These are phyloP conservation scores for Paraconiothyrium brasiliense DNA, from an alignment of 2,329 filamentous ascomycete species.

Conservation along the genomic window DNA sequence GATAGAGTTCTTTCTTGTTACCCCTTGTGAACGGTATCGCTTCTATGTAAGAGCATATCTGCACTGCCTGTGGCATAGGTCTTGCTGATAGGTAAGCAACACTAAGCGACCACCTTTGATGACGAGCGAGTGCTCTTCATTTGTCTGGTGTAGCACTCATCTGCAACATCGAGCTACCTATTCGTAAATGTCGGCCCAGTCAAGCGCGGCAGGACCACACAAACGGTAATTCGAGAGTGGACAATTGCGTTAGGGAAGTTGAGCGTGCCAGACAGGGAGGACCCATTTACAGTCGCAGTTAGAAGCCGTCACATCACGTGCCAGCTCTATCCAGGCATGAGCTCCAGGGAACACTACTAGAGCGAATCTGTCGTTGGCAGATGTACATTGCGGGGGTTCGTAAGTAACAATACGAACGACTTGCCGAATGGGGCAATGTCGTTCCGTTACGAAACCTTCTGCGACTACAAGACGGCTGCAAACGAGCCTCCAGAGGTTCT, in stretches of 20 bases:
- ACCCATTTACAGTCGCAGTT: background rate
- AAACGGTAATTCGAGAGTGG: background rate
- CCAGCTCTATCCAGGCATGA: background rate
- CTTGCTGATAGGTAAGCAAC: background rate
- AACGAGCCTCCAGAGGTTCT: conserved; percentile 28
- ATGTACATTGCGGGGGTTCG: background rate
- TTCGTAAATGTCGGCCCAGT: background rate
- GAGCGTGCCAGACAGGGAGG: background rate
- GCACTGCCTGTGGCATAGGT: background rate
- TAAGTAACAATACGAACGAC: background rate
- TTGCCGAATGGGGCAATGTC: background rate
- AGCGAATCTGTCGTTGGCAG: background rate
- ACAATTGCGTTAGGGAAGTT: background rate
- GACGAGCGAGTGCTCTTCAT: background rate
- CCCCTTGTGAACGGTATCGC: background rate
- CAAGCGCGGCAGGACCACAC: background rate
- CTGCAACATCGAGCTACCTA: background rate
- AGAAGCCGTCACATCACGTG: background rate
- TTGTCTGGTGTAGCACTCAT: background rate
- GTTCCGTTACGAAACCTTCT: background rate
- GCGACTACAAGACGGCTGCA: background rate
- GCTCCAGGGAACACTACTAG: background rate
- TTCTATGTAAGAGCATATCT: background rate
- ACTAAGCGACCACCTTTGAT: background rate
- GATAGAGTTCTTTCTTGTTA: background rate